Base-by-base conservation (phyloP, 805 yeast genomes). In the Torulaspora maleeae region DNA sequence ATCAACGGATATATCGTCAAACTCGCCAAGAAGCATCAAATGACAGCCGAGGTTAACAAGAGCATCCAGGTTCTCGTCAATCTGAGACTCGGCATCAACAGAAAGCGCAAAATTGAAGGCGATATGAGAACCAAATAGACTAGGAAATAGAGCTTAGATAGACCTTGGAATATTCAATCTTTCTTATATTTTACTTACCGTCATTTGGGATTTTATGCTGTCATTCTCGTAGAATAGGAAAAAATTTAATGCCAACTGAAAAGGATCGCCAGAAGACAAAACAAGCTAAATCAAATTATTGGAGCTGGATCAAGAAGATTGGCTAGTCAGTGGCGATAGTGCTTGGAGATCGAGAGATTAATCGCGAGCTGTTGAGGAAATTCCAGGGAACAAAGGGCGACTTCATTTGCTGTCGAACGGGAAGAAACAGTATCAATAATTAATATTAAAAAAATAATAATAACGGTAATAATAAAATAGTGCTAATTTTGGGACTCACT, bases 1-100 rank as follows among this genome's bases (percentile, higher is more conserved):
- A 82, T 91, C 48, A 93, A 90, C 60, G 97, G 97, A 1, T 87
- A 80, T 58, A 72, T 90, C 10, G 82, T 76, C 1, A 60, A 58
- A 5, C 65, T 80, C 42, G 95, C 86, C 1, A 54, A 63, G 25
- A 66, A 69, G 47, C 64, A 73, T 38, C 69, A 72, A 0, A 29
- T 67, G 36, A 57, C 47, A 2, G 63, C 65, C 1, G 62, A 64
- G 25, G 60, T 63, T 20, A 70, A 70, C 51, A 54, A 53, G 36
- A 61, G 72, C 0, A 56, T 70, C 8, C 49, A 53, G 8, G 59
- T 64, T 32, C 49, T 71, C 12, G 71, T 69, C 4, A 67, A 64
- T 19, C 46, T 70, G 27, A 65, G 72, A 54, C 32, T 55, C 9
- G 56, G 51, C 1, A 29, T 65, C n/a, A 63, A 59, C 47, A 56